Evolutionary conservation across 2,329 filamentous ascomycete species (phyloP), one percentile per base, ranked within the genome.

Genomic region (Fusarium sp.): DNA sequence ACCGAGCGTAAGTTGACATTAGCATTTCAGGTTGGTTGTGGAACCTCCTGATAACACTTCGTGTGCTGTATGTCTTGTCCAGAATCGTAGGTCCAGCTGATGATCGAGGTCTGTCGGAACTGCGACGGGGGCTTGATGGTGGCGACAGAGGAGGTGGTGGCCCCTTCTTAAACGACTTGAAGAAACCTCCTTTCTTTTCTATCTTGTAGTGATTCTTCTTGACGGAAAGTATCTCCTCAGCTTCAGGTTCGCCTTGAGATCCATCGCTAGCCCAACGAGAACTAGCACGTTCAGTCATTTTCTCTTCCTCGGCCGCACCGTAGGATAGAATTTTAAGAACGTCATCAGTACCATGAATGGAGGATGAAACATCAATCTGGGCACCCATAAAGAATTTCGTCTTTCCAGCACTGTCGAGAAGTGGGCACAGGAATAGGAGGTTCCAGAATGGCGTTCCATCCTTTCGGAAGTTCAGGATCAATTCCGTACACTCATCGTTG

Each of bases 391-490:
- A 86, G 73, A 83, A 87, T 0, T 77, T 78, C 3, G 85, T 74
- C 9, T 80, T 81, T 4, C 86, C 86, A 1, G 77, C 67, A 1
- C 75, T 73, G 57, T 87, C 82, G 23, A 81, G 77, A 1, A 89
- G 74, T 0, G 87, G 86, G 45, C 83, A 81, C 2, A 83, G 74
- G 48, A 85, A 87, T 0, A 88, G 75, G 10, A 89, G 71, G 49
- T 88, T 88, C 84, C 84, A 87, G 67, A 86, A 87, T 0, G 84
- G 83, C 21, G 81, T 78, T 10, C 84, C 84, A 45, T 82, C 82
- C 55, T 83, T 82, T 19, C 79, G 79, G 59, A 84, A 83, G 62
- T 86, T 86, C 9, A 86, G 76, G 4, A 87, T 63, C 4, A 87
- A 73, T 62, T 86, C 84, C 1, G 83, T 79, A 0, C 77, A 80